These are phyloP conservation scores for Parasitella parasitica DNA, from an alignment of 371 early-diverging fungal species.

Conservation along the genomic window DNA sequence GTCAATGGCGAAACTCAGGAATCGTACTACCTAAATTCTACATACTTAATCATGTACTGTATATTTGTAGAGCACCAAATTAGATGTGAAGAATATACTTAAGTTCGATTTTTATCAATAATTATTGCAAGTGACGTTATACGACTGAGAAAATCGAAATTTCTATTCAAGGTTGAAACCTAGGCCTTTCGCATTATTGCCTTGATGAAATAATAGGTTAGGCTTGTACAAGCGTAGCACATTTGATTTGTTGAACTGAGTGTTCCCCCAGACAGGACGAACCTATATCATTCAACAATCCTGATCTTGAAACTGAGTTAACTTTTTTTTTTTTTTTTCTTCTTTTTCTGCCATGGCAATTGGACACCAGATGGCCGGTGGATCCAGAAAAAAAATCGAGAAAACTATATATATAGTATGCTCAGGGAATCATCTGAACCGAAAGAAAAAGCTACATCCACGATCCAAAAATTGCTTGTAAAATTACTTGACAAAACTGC, in stretches of 20 bases:
- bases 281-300: neutral
- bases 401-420: slow-evolving; percentile 3
- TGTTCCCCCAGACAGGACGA: neutral
- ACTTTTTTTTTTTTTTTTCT: too few relatives aligned
- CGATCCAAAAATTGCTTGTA: too few relatives aligned
- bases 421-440: neutral
- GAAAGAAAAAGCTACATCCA: too few relatives aligned
- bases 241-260: neutral
- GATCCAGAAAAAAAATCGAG: neutral
- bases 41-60: too few relatives aligned
- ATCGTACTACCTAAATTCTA: neutral
- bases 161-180: neutral
- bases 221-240: neutral
- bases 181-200: neutral
- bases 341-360: neutral
- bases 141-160: neutral
- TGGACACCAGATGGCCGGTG: neutral
- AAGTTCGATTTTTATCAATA: too few relatives aligned
- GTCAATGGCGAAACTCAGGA: neutral
- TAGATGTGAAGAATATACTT: too few relatives aligned
- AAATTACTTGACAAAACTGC: neutral
- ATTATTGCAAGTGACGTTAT: too few relatives aligned
- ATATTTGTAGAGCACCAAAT: too few relatives aligned
- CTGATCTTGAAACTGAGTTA: neutral
- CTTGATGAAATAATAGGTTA: neutral